Evolutionary conservation across 768 basidiomycete genomes (phyloP), one percentile per base, ranked within the genome.

Genomic region (Lactarius vividus): DNA sequence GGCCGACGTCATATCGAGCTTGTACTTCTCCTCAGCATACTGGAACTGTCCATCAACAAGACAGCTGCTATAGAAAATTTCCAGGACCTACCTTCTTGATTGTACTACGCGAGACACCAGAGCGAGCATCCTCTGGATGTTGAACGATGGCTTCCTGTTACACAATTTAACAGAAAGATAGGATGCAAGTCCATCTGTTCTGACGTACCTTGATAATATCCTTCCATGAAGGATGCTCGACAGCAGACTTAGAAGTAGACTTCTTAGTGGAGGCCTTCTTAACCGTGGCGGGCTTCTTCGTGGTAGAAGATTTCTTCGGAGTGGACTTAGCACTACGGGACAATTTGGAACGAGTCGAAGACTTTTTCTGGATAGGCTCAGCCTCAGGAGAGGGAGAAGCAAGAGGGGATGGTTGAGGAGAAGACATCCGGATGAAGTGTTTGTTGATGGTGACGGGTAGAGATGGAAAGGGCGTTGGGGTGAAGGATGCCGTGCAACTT

Each of bases 61-160:
- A 61, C 23, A 62, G 59, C 28, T 10, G 23, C 4, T 4, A 28
- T n/a, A 23, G 28, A 23, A 23, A 42, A 26, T 2, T 11, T 5
- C 18, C 11, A 8, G 0, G 35, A 70, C 73, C 28, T 42, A 73
- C 77, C 75, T 78, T 78, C 86, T 95, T 96, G 77, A 95, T 88
- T 8, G 82, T 82, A 26, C 80, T 77, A 57, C 94, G 83, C 16
- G 92, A 94, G 44, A 92, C 92, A 66, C 92, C 92, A 62, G 78
- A 71, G 56, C 89, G 86, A 31, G 81, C 79, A 42, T 90, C 88
- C 49, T 88, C 87, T 70, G 84, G 84, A 74, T 87, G 79, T 39
- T 77, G 80, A 62, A 78, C 73, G 74, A 95, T 89, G 72, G 88
- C 90, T 76, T 92, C 91, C 91, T 93, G 67, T 59, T 46, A 52